Evolutionary conservation across 805 yeast species (phyloP).

Genomic region (Wickerhamiella hasegawae): DNA sequence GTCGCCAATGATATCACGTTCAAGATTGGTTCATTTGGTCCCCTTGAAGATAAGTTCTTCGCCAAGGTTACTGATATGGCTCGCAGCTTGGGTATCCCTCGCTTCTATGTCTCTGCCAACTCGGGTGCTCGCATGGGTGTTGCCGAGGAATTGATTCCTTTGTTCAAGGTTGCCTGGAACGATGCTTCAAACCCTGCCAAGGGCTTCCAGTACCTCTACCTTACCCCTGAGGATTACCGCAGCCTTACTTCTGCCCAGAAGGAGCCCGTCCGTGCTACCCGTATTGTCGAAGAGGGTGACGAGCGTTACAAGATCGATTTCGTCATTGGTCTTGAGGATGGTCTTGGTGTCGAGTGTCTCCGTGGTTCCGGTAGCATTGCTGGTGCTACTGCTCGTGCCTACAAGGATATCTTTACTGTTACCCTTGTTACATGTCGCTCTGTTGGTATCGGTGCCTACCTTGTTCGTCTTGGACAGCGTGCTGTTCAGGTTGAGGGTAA

Average conservation of each 20-base stretch:
- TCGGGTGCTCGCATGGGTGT: constrained; percentile 98
- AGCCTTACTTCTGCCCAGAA: constrained; percentile 22
- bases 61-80: constrained; percentile 86
- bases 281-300: constrained; percentile 70
- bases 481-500: constrained; percentile 98
- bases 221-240: constrained; percentile 51
- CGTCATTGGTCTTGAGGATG: constrained; percentile 87
- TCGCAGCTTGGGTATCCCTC: constrained; percentile 79
- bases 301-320: constrained; percentile 67
- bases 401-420: constrained; percentile 91
- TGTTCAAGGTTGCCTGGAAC: constrained; percentile 86
- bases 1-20: constrained; percentile 95
- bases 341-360: constrained; percentile 96
- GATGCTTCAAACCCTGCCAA: constrained; percentile 55
- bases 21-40: constrained; percentile 98
- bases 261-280: constrained; percentile 55
- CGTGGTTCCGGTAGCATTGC: constrained; percentile 98
- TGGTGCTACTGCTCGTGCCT: constrained; percentile 95
- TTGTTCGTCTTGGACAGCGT: constrained; percentile 96
- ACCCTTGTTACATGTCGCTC: constrained; percentile 99
- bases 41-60: constrained; percentile 85
- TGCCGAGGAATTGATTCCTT: constrained; percentile 88
- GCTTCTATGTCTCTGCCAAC: constrained; percentile 92
- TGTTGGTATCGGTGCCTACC: constrained; percentile 98
- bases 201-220: constrained; percentile 83